phyloP scores from a whole-genome alignment of 129 eudicot genomes.

The Tagetes erecta region DNA sequence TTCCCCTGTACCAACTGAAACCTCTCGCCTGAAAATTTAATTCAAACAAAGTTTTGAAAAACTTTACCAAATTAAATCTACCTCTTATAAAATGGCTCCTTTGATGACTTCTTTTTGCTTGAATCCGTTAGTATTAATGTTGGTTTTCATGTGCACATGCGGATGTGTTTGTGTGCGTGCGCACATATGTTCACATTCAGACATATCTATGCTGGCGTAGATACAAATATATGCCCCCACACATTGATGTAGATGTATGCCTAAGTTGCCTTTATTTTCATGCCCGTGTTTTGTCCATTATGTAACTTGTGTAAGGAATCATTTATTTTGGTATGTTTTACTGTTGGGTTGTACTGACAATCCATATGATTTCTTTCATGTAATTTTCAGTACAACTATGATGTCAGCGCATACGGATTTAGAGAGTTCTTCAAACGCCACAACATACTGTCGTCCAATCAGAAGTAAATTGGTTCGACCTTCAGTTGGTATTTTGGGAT shows the following conservation, averaged over 20 bases:
- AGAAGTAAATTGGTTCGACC: conserved; percentile 25
- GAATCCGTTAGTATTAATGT: neutral
- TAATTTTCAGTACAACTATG: conserved; percentile 69
- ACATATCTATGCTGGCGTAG: neutral
- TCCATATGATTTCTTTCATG: neutral
- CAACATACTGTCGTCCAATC: conserved; percentile 46
- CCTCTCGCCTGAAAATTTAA: neutral
- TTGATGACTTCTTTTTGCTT: neutral
- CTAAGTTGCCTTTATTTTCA: neutral
- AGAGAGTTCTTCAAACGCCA: conserved; percentile 88
- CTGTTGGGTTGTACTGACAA: conserved; percentile 10
- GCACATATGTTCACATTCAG: neutral
- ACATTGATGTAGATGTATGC: neutral
- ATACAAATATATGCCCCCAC: neutral
- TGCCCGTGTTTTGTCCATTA: neutral
- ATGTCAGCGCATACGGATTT: conserved; percentile 78
- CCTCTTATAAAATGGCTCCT: neutral
- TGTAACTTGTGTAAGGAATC: neutral
- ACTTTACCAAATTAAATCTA: neutral
- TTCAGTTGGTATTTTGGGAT: neutral
- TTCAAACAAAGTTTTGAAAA: neutral
- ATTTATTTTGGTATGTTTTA: neutral
- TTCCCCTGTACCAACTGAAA: neutral
- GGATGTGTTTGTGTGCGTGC: neutral
- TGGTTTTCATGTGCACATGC: neutral